phyloP scores from a whole-genome alignment of 768 basidiomycete genomes.

The Leccinellum albellum region DNA sequence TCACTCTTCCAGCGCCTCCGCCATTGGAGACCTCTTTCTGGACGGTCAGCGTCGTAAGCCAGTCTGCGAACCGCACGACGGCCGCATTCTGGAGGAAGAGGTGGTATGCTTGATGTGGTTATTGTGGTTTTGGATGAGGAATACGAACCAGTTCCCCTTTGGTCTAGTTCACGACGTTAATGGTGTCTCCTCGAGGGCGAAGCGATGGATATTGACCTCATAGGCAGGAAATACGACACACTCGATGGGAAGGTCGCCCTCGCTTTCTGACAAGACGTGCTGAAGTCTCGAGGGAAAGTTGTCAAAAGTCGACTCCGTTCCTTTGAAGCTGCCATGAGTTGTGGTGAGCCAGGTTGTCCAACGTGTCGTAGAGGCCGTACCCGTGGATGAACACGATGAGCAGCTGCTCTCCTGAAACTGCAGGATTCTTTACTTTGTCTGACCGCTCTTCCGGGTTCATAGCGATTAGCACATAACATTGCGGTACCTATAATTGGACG shows the following conservation, averaged over 20 bases:
- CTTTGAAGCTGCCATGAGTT: slow-evolving; percentile 47
- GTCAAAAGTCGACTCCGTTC: slow-evolving; percentile 67
- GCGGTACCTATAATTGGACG: slow-evolving; percentile 5
- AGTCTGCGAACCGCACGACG: slow-evolving; percentile 83
- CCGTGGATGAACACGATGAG: slow-evolving; percentile 80
- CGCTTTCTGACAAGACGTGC: slow-evolving; percentile 68
- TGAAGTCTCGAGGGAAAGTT: slow-evolving; percentile 77
- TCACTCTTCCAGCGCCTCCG: slow-evolving; percentile 68
- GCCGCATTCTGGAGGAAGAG: slow-evolving; percentile 58
- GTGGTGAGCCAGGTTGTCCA: background rate
- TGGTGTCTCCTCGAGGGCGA: background rate
- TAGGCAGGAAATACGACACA: slow-evolving; percentile 86
- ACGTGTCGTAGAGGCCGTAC: slow-evolving; percentile 33
- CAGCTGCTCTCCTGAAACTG: slow-evolving; percentile 41
- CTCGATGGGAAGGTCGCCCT: slow-evolving; percentile 56
- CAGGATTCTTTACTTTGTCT: slow-evolving; percentile 2
- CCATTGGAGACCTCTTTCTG: slow-evolving; percentile 76
- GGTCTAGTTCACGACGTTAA: slow-evolving; percentile 49
- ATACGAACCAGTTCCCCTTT: slow-evolving; percentile 80
- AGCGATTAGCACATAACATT: background rate
- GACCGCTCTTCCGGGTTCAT: slow-evolving; percentile 12
- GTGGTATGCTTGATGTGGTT: background rate
- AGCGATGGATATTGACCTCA: slow-evolving; percentile 48
- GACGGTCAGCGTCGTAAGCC: slow-evolving; percentile 88
- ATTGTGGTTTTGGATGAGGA: background rate